Evolutionary conservation across 2,329 filamentous ascomycete genomes (phyloP).

Genomic region (Trichoderma guizhouense): DNA sequence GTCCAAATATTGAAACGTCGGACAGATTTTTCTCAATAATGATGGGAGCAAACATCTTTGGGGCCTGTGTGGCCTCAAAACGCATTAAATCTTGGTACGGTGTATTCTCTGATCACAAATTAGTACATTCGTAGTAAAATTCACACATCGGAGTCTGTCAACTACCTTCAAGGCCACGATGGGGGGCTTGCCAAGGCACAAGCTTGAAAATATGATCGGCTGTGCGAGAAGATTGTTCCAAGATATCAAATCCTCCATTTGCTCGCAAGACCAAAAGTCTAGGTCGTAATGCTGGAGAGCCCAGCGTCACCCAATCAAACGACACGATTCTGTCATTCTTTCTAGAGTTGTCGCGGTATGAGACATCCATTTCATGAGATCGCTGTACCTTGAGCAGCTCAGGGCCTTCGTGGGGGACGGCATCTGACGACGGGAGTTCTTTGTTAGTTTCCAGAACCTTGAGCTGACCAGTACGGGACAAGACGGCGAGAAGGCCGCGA

Average conservation of each 20-base stretch:
- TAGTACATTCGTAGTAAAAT: not conserved
- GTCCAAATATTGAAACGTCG: conserved; percentile 56
- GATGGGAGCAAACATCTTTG: conserved; percentile 52
- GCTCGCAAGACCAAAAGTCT: conserved; percentile 58
- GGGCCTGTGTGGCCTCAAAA: conserved; percentile 53
- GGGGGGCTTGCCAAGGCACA: conserved; percentile 58
- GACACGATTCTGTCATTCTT: conserved; percentile 62
- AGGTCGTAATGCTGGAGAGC: conserved; percentile 52
- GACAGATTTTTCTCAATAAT: conserved; percentile 52
- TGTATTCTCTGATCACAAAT: conserved; percentile 39
- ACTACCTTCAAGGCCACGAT: conserved; percentile 54
- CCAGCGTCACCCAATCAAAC: conserved; percentile 64
- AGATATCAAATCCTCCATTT: conserved; percentile 59
- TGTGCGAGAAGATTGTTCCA: conserved; percentile 58
- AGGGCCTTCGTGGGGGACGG: conserved; percentile 46
- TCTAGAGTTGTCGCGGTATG: conserved; percentile 49
- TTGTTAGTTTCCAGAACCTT: conserved; percentile 58
- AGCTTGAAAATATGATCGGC: conserved; percentile 58
- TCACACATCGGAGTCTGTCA: not conserved
- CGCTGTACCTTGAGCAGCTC: conserved; percentile 58
- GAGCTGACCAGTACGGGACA: conserved; percentile 62
- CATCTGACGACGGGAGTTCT: conserved; percentile 43
- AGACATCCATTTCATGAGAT: conserved; percentile 61
- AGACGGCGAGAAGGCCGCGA: conserved; percentile 57
- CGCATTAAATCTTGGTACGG: conserved; percentile 56